Conservation (phyloP, 805 yeast species). For the Spencermartinsiella europaea region DNA sequence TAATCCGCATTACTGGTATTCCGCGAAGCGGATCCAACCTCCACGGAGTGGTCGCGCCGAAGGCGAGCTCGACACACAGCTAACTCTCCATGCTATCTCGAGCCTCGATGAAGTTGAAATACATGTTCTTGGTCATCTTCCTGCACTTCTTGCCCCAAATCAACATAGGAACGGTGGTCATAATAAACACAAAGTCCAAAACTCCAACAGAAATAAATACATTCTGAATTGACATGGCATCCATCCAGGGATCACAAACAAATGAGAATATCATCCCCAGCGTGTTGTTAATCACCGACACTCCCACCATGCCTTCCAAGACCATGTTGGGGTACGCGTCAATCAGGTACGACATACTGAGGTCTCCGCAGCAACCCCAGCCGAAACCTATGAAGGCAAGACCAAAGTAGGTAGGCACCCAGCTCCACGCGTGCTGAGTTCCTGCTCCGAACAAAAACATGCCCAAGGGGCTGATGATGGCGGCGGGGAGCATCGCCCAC, state of each 20-base stretch:
- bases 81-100: constrained; percentile 11
- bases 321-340: constrained; percentile 53
- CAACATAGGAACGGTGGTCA: constrained; percentile 52
- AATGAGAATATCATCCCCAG: constrained; percentile 59
- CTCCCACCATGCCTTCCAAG: constrained; percentile 52
- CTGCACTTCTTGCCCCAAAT: constrained; percentile 57
- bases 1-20: too few species aligned
- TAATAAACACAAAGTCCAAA: constrained; percentile 48
- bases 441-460: constrained; percentile 60
- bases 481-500: constrained; percentile 45
- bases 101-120: constrained; percentile 16
- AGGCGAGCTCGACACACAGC: too few species aligned
- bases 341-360: constrained; percentile 49
- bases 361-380: constrained; percentile 54
- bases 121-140: constrained; percentile 22
- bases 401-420: constrained; percentile 53
- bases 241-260: constrained; percentile 56
- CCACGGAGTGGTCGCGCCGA: too few species aligned
- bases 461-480: constrained; percentile 50
- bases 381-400: constrained; percentile 55
- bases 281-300: constrained; percentile 51
- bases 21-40: too few species aligned
- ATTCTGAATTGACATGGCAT: constrained; percentile 46
- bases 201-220: constrained; percentile 56
- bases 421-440: constrained; percentile 46